phyloP scores from a whole-genome alignment of 495 filamentous ascomycete genomes.

The Emericellopsis terricola region DNA sequence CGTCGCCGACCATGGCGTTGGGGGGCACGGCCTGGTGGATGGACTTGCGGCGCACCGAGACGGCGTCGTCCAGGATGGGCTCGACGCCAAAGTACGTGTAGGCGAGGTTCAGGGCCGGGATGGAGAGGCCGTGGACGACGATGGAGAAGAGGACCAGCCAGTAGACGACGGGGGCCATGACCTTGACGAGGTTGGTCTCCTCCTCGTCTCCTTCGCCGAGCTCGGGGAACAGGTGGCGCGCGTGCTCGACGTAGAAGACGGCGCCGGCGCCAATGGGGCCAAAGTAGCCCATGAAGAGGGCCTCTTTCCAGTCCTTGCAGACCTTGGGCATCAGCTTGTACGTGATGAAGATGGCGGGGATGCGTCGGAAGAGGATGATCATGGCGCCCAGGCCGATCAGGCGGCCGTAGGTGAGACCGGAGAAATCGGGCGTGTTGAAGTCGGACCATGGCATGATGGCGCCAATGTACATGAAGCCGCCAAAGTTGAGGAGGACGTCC shows the following conservation, averaged over 20 bases:
- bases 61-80: conserved; percentile 32
- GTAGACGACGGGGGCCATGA: conserved; percentile 36
- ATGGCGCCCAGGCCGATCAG: conserved; percentile 56
- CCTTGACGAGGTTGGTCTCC: conserved; percentile 30
- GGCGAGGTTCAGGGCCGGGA: conserved; percentile 28
- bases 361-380: conserved; percentile 45
- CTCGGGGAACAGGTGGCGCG: conserved; percentile 32
- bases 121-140: conserved; percentile 37
- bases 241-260: conserved; percentile 62
- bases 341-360: conserved; percentile 17
- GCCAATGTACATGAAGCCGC: conserved; percentile 78
- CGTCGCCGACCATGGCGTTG: conserved; percentile 25
- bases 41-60: conserved; percentile 28
- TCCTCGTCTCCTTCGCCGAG: conserved; percentile 25
- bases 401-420: conserved; percentile 36
- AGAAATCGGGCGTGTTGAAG: conserved; percentile 19
- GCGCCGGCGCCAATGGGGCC: conserved; percentile 79
- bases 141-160: conserved; percentile 42
- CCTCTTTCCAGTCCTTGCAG: conserved; percentile 41
- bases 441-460: conserved; percentile 57
- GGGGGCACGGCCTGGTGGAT: conserved; percentile 29
- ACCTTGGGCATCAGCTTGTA: conserved; percentile 54
- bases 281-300: conserved; percentile 75
- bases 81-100: conserved; percentile 26
- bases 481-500: conserved; percentile 53